These are phyloP conservation scores for Microcyclosporella mali DNA, from an alignment of 2,329 filamentous ascomycete genomes.

Conservation along the genomic window DNA sequence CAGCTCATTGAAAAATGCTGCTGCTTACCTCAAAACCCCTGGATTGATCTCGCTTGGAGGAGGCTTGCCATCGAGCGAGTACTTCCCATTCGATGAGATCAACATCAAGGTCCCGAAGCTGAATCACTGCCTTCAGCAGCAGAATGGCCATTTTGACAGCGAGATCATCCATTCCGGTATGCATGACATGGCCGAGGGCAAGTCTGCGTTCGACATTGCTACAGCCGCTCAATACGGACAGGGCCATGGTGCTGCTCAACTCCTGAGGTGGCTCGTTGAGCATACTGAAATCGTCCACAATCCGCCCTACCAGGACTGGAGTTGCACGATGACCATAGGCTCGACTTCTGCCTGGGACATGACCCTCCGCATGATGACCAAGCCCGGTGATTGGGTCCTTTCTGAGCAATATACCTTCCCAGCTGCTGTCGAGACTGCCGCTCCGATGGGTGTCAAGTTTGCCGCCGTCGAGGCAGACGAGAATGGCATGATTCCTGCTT, in stretches of 20 bases:
- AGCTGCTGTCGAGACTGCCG: conserved; percentile 61
- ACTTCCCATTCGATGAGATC: conserved; percentile 85
- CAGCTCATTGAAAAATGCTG: conserved; percentile 72
- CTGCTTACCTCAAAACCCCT: conserved; percentile 69
- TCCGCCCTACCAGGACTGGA: conserved; percentile 88
- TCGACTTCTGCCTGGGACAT: conserved; percentile 83
- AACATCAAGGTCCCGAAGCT: conserved; percentile 65
- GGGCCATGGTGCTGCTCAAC: conserved; percentile 74
- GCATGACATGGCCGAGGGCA: conserved; percentile 67
- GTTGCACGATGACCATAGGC: conserved; percentile 73
- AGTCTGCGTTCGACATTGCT: conserved; percentile 65
- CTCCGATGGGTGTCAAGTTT: conserved; percentile 56
- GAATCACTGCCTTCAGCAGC: conserved; percentile 58
- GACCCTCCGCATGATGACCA: conserved; percentile 72
- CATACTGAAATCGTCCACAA: conserved; percentile 87
- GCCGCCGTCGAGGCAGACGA: conserved; percentile 60
- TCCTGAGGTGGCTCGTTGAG: conserved; percentile 86
- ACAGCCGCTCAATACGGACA: conserved; percentile 93
- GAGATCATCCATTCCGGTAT: conserved; percentile 65
- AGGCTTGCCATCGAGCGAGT: conserved; percentile 78
- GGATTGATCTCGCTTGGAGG: conserved; percentile 89
- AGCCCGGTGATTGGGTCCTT: conserved; percentile 68
- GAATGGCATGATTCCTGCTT: conserved; percentile 57
- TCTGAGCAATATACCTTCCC: conserved; percentile 91
- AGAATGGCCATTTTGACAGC: conserved; percentile 57